Percentiles rank a stretch among this genome's conserved stretches.
These are phyloP conservation scores for Saposhnikovia divaricata DNA, from an alignment of 129 eudicot genomes.

Conservation along the genomic window DNA sequence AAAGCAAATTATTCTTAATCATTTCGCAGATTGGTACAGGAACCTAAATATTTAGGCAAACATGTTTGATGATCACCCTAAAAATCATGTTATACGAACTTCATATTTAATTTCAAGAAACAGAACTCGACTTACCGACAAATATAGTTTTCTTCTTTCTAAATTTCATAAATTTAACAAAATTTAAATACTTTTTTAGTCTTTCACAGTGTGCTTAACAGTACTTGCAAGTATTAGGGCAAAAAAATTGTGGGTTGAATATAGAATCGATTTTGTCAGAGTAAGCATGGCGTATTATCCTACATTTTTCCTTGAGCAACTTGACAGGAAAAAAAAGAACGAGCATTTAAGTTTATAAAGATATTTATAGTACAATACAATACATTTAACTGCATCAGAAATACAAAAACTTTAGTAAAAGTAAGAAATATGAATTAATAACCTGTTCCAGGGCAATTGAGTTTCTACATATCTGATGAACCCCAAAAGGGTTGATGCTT, in stretches of 20 bases:
- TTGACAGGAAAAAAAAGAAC: neutral
- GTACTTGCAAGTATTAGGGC: neutral
- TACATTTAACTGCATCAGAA: neutral
- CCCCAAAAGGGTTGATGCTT: slow-evolving; percentile 93
- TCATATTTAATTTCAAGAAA: neutral
- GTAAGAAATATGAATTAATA: neutral
- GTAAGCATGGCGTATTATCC: neutral
- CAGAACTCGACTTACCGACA: neutral
- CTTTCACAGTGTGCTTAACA: neutral
- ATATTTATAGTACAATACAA: neutral
- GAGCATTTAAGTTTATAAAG: neutral
- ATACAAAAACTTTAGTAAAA: neutral
- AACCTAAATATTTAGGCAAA: neutral
- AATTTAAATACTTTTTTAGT: neutral
- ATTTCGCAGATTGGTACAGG: neutral
- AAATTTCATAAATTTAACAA: neutral
- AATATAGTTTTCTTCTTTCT: neutral
- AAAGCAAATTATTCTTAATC: too few relatives aligned
- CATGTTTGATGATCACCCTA: neutral
- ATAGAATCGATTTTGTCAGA: neutral
- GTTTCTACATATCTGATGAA: slow-evolving; percentile 95
- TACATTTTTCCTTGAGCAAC: neutral
- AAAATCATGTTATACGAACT: neutral
- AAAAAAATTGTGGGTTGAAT: neutral
- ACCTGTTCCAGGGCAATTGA: slow-evolving; percentile 99